A percentile compares a stretch with the other conserved stretches of the same genome.
Evolutionary conservation across 352 stramenopile genomes (phyloP).

Genomic region (Pythium periplocum): DNA sequence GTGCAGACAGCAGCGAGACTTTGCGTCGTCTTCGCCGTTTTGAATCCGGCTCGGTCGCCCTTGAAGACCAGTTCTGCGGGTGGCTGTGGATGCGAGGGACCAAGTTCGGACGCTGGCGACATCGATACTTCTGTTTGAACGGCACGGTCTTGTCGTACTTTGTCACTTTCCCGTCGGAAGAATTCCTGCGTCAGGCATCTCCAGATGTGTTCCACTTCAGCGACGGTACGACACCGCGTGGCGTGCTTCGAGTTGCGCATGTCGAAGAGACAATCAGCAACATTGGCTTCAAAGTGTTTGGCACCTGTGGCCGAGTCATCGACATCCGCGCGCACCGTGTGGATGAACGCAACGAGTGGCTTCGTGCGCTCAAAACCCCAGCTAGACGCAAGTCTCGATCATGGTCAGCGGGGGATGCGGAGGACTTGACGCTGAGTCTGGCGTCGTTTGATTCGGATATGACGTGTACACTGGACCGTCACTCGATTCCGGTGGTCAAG

Average conservation of each 20-base stretch:
- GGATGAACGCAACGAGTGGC: slow-evolving; percentile 64
- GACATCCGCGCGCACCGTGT: slow-evolving; percentile 61
- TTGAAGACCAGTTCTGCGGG: slow-evolving; percentile 73
- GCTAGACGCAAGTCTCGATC: slow-evolving; percentile 53
- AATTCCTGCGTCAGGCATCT: slow-evolving; percentile 58
- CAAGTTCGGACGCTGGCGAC: slow-evolving; percentile 55
- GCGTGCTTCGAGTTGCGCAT: slow-evolving; percentile 65
- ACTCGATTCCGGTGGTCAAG: slow-evolving; percentile 53
- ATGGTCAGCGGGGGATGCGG: slow-evolving; percentile 44
- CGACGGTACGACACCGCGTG: slow-evolving; percentile 47
- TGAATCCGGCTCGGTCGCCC: slow-evolving; percentile 30
- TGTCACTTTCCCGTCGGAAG: slow-evolving; percentile 60
- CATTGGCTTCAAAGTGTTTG: slow-evolving; percentile 67
- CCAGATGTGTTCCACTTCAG: slow-evolving; percentile 38
- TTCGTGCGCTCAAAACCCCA: slow-evolving; percentile 55
- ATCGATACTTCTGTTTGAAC: slow-evolving; percentile 73
- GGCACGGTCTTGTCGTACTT: slow-evolving; percentile 68
- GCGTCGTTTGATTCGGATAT: slow-evolving; percentile 51
- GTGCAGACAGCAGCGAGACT: slow-evolving; percentile 20
- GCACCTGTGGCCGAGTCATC: slow-evolving; percentile 57
- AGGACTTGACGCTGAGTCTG: slow-evolving; percentile 50
- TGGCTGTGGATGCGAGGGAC: slow-evolving; percentile 78
- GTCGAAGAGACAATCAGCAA: slow-evolving; percentile 53
- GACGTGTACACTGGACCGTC: slow-evolving; percentile 44
- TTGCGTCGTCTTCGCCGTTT: slow-evolving; percentile 33